Conservation (phyloP, 148 eudicot genomes). For the Hydrangea macrophylla region DNA sequence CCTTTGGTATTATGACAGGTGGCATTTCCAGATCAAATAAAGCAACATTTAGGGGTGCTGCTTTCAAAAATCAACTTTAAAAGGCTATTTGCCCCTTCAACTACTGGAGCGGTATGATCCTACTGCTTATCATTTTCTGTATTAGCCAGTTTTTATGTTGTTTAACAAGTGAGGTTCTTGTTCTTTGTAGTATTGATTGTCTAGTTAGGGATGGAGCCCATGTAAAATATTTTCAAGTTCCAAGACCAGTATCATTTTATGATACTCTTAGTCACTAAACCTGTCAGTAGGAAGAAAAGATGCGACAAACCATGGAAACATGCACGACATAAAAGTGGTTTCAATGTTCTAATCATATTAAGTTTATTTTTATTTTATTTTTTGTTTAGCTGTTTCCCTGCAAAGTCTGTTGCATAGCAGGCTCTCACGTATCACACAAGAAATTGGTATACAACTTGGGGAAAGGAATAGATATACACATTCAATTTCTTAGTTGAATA, state of each 20-base stretch:
- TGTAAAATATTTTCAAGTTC: neutral
- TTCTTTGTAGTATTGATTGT: neutral
- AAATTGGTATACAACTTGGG: neutral
- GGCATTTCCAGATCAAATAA: constrained; percentile 11
- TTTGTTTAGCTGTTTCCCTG: neutral
- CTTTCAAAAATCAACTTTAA: constrained; percentile 32
- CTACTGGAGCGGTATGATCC: constrained; percentile 45
- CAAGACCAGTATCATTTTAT: neutral
- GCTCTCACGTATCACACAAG: neutral
- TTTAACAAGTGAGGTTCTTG: neutral
- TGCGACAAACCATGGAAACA: too few relatives aligned
- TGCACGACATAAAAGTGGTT: too few relatives aligned
- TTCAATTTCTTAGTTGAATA: too few relatives aligned
- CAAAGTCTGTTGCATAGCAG: neutral
- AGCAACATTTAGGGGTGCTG: constrained; percentile 19
- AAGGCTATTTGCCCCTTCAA: constrained; percentile 52
- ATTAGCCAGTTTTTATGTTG: neutral
- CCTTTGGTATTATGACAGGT: constrained; percentile 20
- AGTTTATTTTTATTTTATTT: neutral
- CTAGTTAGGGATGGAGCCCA: neutral
- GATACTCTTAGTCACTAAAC: neutral
- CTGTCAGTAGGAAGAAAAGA: neutral
- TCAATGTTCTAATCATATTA: neutral
- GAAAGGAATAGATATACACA: too few relatives aligned
- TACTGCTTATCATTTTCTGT: neutral